Base-by-base conservation (phyloP, 495 filamentous ascomycete species). In the Penicillium steckii region DNA sequence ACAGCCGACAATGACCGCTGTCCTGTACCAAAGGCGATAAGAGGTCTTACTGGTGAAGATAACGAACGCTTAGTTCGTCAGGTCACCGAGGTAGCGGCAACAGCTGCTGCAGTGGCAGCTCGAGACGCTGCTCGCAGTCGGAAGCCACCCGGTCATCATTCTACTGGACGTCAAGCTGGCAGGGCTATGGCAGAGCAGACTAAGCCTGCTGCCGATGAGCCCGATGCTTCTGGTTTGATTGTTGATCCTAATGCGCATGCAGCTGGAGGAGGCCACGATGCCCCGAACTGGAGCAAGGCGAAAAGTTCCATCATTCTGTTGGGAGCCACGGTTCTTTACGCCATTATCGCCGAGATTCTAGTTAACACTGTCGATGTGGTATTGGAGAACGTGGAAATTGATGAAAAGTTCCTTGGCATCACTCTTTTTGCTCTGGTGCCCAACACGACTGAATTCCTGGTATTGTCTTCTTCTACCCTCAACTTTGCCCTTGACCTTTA, bases 381-480 rank as follows among this genome's bases (percentile, higher is more conserved):
- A 5, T 70, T 99, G 40, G 83, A 90, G 52, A 89, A 86, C 64
- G 85, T 94, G 30, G 86, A 92, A 38, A 88, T 99, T 61, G 91
- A 97, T 62, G 92, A 97, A 63, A 99, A 99, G 66, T 99, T 99
- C 70, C 79, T 99, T 44, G 94, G 94, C 37, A 95, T 99, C 54
- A 97, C 95, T 26, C 76, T 99, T 38, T 99, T 99, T 64, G 93
- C 95, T 7, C 78, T 99, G 52, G 94, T 99, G 22, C 94, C 94
- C 1, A 99, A 97, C 67, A 97, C 94, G 15, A 99, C 94, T 19
- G 94, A 99, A 68, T 99, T 99, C 62, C 65, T 99, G 75, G 90
- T 94, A 82, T 70, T n/a, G 84, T 66, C 48, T 24, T 18, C n/a
- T 2, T 15, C 32, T 23, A 3, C 6, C 13, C 8, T 45, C 13